Base-by-base conservation (phyloP, 495 filamentous ascomycete species). In the Penicillium herquei region DNA sequence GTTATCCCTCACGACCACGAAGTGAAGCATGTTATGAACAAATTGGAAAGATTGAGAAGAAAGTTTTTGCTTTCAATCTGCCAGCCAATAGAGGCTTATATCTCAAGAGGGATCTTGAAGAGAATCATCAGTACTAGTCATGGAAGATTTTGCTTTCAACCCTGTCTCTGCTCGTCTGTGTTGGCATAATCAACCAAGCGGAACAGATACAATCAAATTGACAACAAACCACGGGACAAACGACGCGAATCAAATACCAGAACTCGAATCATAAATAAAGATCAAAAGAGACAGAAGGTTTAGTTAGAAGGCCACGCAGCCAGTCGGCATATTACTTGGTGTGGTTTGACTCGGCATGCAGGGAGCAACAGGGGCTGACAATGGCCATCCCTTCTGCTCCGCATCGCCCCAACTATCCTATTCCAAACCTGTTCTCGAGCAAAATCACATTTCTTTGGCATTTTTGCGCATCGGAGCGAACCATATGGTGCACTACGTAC, bases 31-130 rank as follows among this genome's bases (percentile, higher is more conserved):
- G 57, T 80, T 46, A 70, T 77, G 61, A 66, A 32, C 58, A 77
- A 55, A 66, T 76, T 7, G 69, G 71, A 51, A 47, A 72, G 39
- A 65, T 76, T 0, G 74, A 77, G 51, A 57, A 54, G 57, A 70
- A 59, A 55, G 61, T 74, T 50, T 71, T 75, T 57, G 48, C 54
- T 14, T 63, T 71, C 47, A 42, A 41, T 41, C 65, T 79, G 53
- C 67, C 70, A 40, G 68, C 62, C 3, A 66, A 70, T 57, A 70
- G 75, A 42, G 72, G 68, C 49, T 53, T 78, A 51, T 79, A 76
- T 64, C 59, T 72, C 58, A 63, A 57, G 21, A 59, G 66, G 39
- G 69, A 68, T 40, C 44, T 71, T 32, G 31, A 65, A 37, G 51
- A 35, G 60, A 67, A 55, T 35, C 41, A n/a, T 41, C 65, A 66